phyloP scores from a whole-genome alignment of 345 rosid genomes.

The Pseudoturritis turrita region DNA sequence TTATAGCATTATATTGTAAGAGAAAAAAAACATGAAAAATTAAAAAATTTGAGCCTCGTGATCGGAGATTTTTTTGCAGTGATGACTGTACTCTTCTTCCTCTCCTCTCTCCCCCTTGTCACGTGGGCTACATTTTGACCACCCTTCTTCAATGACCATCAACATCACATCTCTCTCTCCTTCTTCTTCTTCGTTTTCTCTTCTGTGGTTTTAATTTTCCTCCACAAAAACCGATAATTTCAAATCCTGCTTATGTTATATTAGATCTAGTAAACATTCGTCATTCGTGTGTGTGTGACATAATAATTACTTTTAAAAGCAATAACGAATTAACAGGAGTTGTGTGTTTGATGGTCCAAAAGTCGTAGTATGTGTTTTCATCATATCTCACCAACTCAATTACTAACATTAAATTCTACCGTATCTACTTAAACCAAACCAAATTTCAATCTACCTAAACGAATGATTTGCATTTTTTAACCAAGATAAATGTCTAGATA shows the following conservation, averaged over 20 bases:
- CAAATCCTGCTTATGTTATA: background rate
- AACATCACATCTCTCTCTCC: slow-evolving; percentile 24
- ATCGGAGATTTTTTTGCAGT: slow-evolving; percentile 37
- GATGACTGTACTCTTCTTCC: slow-evolving; percentile 28
- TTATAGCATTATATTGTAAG: slow-evolving; percentile 5
- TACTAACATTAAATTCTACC: background rate
- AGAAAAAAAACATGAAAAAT: background rate
- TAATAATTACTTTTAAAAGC: slow-evolving; percentile 18
- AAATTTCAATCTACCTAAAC: no score
- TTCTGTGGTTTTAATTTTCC: background rate
- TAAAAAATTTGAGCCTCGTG: slow-evolving; percentile 32
- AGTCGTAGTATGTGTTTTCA: slow-evolving; percentile 15
- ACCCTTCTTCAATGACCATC: slow-evolving; percentile 31
- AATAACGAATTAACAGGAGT: slow-evolving; percentile 6
- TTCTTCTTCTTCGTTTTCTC: background rate
- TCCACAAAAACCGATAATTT: background rate
- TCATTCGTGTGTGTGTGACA: slow-evolving; percentile 31
- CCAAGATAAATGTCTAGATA: no score
- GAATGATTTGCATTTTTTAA: no score
- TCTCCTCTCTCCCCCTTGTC: slow-evolving; percentile 30
- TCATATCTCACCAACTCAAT: background rate
- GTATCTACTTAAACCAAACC: slow-evolving; percentile 5
- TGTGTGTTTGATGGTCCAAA: slow-evolving; percentile 12
- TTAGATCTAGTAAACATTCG: slow-evolving; percentile 28
- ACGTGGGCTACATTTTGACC: slow-evolving; percentile 39